Evolutionary conservation across 2,329 filamentous ascomycete genomes (phyloP).

Genomic region (Arthrobotrys iridis): DNA sequence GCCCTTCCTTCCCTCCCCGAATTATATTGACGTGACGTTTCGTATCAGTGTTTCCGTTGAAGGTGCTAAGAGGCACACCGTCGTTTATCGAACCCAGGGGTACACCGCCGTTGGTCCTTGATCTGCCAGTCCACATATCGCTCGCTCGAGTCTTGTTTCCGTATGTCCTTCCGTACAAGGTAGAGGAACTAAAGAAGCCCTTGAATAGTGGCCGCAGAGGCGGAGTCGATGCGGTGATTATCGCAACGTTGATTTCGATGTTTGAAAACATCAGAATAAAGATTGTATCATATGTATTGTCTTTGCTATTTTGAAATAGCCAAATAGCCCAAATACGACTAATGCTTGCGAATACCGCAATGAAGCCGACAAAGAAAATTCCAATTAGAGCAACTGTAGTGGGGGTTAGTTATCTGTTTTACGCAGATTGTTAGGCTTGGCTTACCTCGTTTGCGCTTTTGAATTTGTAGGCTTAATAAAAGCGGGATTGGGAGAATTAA

Average conservation of each 20-base stretch:
- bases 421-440: neutral
- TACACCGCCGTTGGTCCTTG: constrained; percentile 22
- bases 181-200: constrained; percentile 38
- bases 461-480: constrained; percentile 65
- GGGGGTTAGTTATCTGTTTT: neutral
- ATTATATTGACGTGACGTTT: constrained; percentile 2
- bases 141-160: neutral
- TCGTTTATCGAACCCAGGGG: constrained; percentile 1
- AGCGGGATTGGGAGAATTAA: constrained; percentile 65
- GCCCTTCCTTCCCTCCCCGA: constrained; percentile 21
- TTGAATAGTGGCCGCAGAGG: constrained; percentile 62
- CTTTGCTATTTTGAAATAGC: constrained; percentile 55
- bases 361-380: constrained; percentile 55
- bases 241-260: constrained; percentile 63
- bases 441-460: constrained; percentile 60
- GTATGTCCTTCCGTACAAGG: neutral
- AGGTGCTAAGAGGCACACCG: neutral
- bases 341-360: constrained; percentile 58
- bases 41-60: neutral
- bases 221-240: constrained; percentile 64
- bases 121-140: constrained; percentile 29
- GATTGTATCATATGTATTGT: constrained; percentile 51
- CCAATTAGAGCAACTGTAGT: constrained; percentile 43
- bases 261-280: constrained; percentile 57
- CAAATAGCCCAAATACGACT: constrained; percentile 57